Base-by-base conservation (phyloP, 2,329 filamentous ascomycete species). In the Exophiala sp. region DNA sequence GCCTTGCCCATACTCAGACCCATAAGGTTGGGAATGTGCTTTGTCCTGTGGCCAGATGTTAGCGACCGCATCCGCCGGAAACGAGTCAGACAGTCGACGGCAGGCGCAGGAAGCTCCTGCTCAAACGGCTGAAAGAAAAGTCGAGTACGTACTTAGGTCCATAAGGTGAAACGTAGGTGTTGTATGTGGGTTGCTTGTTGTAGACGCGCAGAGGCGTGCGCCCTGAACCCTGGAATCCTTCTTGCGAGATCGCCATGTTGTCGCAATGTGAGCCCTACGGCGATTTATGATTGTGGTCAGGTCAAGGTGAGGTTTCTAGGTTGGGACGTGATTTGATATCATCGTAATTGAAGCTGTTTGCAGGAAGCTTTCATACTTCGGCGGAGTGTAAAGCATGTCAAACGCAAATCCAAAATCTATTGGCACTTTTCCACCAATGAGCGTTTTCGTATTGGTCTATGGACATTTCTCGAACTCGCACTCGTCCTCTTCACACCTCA, bases 61-160 rank as follows among this genome's bases (percentile, higher is more conserved):
- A 39, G 24, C 20, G 20, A 33, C 39, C 21, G 12, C 20, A 34
- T 41, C 39, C 34, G 12, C 8, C 24, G n/a, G n/a, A 24, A 16
- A 32, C 5, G 8, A 53, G 24, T n/a, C 3, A 24, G 11, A 47
- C 20, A 10, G 18, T 21, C 14, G 40, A 20, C 3, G 32, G 33
- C n/a, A n/a, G 7, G 33, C 9, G 2, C 41, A 33, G 9, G 2
- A 35, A 35, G 50, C 70, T 62, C 44, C 71, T 68, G 50, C 67
- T 64, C 53, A 65, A 59, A n/a, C 71, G 52, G 57, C 71, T 78
- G 63, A 80, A 67, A 65, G 80, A 79, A 62, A 75, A 73, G 73
- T 73, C 81, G 81, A 65, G 78, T 82, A 59, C 36, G 69, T 75
- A 85, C 81, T 80, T 76, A 57, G 81, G 81, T 51, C 78, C 81